Percentiles rank a stretch among this genome's conserved stretches.
phyloP scores from a whole-genome alignment of 768 basidiomycete species.

The Pisolithus sp. region DNA sequence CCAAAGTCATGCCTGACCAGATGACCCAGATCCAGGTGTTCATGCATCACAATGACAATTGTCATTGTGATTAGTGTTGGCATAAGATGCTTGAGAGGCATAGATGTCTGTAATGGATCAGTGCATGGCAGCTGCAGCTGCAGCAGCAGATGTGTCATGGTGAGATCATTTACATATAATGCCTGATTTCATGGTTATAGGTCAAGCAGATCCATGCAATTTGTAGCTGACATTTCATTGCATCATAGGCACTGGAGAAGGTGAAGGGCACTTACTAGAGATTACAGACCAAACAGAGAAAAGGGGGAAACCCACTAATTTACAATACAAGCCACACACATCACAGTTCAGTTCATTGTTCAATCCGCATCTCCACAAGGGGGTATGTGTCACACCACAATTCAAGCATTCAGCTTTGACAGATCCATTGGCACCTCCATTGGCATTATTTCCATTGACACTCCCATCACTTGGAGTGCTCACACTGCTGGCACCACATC shows the following conservation, averaged over 20 bases:
- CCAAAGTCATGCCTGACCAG: no score
- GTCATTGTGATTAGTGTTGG: no score
- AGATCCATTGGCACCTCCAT: slow-evolving; percentile 49
- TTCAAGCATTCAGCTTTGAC: slow-evolving; percentile 83
- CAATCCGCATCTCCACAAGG: slow-evolving; percentile 78
- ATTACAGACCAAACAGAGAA: no score
- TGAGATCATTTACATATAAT: slow-evolving; percentile 25
- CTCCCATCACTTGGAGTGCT: slow-evolving; percentile 5
- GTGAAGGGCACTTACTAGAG: slow-evolving; percentile 49
- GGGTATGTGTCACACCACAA: slow-evolving; percentile 84
- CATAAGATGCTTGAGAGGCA: no score
- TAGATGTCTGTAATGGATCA: no score
- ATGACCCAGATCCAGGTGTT: no score
- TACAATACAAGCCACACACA: slow-evolving; percentile 84
- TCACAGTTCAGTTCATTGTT: slow-evolving; percentile 90
- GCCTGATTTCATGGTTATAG: slow-evolving; percentile 88
- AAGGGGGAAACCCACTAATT: slow-evolving; percentile 47
- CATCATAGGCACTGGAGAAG: background rate
- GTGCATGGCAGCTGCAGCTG: no score
- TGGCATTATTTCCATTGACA: slow-evolving; percentile 34
- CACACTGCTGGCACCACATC: no score
- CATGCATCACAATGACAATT: no score
- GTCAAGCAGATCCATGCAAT: slow-evolving; percentile 77
- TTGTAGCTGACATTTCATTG: slow-evolving; percentile 48
- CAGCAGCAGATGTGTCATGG: no score